Evolutionary conservation across 129 eudicot genomes (phyloP).

Genomic region (Artemisia tridentata): DNA sequence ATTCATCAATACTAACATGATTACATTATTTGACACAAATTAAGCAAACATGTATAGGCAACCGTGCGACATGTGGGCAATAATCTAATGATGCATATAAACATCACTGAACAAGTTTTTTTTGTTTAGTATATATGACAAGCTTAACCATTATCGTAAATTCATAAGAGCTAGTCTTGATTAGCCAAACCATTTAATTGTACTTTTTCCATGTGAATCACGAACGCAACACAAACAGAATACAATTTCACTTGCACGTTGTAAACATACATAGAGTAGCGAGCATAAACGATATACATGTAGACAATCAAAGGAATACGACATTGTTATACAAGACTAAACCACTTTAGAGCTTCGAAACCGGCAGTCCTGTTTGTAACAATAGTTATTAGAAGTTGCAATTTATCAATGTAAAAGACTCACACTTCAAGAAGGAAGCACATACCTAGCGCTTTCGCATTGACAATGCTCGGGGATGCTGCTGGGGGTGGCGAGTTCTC

Average conservation of each 20-base stretch:
- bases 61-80: no score
- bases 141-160: no score
- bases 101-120: not conserved
- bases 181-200: not conserved
- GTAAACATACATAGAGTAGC: slow-evolving; percentile 26
- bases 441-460: slow-evolving; percentile 79
- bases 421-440: not conserved
- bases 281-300: slow-evolving; percentile 27
- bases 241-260: slow-evolving; percentile 26
- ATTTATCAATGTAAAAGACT: not conserved
- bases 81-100: no score
- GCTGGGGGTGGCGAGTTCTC: slow-evolving; percentile 84
- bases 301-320: slow-evolving; percentile 16
- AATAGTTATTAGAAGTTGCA: slow-evolving; percentile 3
- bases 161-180: not conserved
- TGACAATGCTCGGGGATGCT: slow-evolving; percentile 98
- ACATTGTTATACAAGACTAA: slow-evolving; percentile 1
- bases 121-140: no score
- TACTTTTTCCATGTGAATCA: not conserved
- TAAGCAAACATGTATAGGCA: no score
- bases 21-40: no score
- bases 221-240: slow-evolving; percentile 6
- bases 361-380: slow-evolving; percentile 57
- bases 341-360: slow-evolving; percentile 63
- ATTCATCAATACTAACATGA: no score